These are phyloP conservation scores for Pseudocercospora vitis DNA, from an alignment of 2,329 filamentous ascomycete species.

Conservation along the genomic window DNA sequence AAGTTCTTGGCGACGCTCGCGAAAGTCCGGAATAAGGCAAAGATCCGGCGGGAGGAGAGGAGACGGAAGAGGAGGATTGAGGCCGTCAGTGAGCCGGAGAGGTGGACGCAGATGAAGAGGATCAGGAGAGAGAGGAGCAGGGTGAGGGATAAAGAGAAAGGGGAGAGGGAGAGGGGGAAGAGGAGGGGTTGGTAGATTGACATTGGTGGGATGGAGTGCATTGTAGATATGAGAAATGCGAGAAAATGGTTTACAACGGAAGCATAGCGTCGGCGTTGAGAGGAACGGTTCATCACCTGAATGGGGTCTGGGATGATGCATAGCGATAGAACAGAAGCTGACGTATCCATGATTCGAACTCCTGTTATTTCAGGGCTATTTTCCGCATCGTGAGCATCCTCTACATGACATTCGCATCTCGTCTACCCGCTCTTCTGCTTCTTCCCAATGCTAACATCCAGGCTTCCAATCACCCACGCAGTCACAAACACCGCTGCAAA, in stretches of 20 bases:
- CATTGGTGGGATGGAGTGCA: no score
- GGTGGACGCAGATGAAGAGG: conserved; percentile 73
- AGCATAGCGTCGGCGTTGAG: conserved; percentile 20
- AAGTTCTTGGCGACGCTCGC: conserved; percentile 74
- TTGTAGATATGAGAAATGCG: neutral
- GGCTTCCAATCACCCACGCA: conserved; percentile 71
- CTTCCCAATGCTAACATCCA: conserved; percentile 74
- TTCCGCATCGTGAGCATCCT: neutral
- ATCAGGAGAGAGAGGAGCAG: conserved; percentile 83
- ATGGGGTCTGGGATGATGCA: conserved; percentile 10
- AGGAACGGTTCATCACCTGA: neutral
- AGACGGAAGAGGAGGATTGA: conserved; percentile 86
- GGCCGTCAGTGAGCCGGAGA: conserved; percentile 78
- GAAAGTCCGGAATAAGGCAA: conserved; percentile 71
- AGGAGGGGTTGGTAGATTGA: conserved; percentile 71
- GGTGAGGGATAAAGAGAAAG: conserved; percentile 76
- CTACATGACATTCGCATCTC: neutral
- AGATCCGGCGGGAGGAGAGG: conserved; percentile 68
- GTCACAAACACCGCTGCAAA: conserved; percentile 71
- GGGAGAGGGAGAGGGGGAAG: conserved; percentile 67
- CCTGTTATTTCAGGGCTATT: no score
- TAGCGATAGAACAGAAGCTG: neutral
- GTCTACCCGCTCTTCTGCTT: conserved; percentile 27
- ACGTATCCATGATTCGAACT: no score
- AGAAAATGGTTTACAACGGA: neutral